Evolutionary conservation across 2,329 filamentous ascomycete species (phyloP).

Genomic region (Berkeleyomyces basicola): DNA sequence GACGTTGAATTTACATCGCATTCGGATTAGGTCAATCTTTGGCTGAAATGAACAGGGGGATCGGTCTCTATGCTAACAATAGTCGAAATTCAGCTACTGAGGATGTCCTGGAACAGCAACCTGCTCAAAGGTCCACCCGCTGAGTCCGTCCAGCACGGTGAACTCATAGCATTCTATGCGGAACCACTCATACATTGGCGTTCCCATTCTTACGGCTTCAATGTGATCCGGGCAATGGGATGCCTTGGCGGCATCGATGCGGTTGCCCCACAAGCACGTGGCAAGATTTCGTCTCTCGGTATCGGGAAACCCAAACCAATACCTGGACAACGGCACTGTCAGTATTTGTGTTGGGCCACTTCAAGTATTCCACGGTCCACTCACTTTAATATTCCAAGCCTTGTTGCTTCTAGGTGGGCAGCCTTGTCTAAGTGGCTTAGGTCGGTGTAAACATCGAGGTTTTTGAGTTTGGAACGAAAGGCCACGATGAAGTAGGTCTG

Average conservation of each 20-base stretch:
- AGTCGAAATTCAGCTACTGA: neutral
- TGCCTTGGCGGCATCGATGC: slow-evolving; percentile 41
- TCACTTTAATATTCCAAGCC: slow-evolving; percentile 68
- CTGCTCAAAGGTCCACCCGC: slow-evolving; percentile 31
- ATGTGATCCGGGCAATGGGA: slow-evolving; percentile 42
- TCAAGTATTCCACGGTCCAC: slow-evolving; percentile 15
- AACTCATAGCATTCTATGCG: slow-evolving; percentile 54
- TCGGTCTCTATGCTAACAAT: neutral
- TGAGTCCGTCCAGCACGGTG: slow-evolving; percentile 48
- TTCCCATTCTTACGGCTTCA: slow-evolving; percentile 48
- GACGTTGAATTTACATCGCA: too few species aligned
- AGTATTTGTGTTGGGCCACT: neutral
- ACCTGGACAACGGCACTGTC: slow-evolving; percentile 29
- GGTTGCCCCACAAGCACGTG: slow-evolving; percentile 53
- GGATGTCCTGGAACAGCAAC: neutral
- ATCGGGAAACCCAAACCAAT: slow-evolving; percentile 75
- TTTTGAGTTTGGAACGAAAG: slow-evolving; percentile 59
- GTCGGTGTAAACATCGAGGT: slow-evolving; percentile 47
- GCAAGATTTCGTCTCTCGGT: slow-evolving; percentile 59
- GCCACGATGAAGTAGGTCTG: slow-evolving; percentile 68
- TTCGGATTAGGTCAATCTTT: too few species aligned
- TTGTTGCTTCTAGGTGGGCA: slow-evolving; percentile 65
- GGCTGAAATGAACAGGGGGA: too few species aligned
- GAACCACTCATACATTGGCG: slow-evolving; percentile 49
- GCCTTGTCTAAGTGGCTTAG: slow-evolving; percentile 60